A percentile compares a stretch with the other conserved stretches of the same genome.
Evolutionary conservation across 805 yeast species (phyloP).

Genomic region (Tetrapisispora pingtungensis): DNA sequence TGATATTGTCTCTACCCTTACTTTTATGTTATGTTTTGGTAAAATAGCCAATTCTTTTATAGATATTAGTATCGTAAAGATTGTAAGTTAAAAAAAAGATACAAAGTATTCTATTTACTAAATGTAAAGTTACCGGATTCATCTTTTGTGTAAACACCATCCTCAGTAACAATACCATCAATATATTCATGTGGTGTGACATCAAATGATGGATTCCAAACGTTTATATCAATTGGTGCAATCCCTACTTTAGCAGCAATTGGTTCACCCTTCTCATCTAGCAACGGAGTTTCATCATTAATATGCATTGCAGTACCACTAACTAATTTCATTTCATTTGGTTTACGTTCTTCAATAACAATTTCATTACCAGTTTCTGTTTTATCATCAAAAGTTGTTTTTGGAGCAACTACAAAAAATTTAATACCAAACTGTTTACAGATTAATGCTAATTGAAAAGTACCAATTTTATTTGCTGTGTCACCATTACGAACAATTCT

Average conservation of each 20-base stretch:
- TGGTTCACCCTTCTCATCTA: constrained; percentile 24
- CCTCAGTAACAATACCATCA: constrained; percentile 86
- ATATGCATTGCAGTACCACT: constrained; percentile 51
- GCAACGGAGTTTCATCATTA: constrained; percentile 16
- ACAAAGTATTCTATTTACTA: not conserved
- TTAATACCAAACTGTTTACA: constrained; percentile 54
- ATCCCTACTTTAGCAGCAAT: constrained; percentile 49
- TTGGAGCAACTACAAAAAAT: constrained; percentile 93
- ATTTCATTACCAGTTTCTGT: constrained; percentile 65
- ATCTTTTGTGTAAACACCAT: constrained; percentile 44
- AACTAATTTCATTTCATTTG: constrained; percentile 64
- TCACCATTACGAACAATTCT: constrained; percentile 90
- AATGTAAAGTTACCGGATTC: constrained; percentile 42
- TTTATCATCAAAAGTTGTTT: constrained; percentile 70
- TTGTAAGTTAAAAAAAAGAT: too few relatives aligned
- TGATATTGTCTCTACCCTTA: too few relatives aligned
- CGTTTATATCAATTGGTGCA: constrained; percentile 76
- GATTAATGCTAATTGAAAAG: constrained; percentile 78
- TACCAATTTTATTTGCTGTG: constrained; percentile 93
- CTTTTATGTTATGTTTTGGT: too few relatives aligned
- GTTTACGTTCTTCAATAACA: constrained; percentile 79
- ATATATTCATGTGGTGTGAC: constrained; percentile 77
- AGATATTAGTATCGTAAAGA: too few relatives aligned
- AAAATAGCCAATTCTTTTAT: too few relatives aligned
- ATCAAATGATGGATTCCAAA: constrained; percentile 96